Evolutionary conservation across 2,329 filamentous ascomycete species (phyloP).

Genomic region (Alternaria sp.): DNA sequence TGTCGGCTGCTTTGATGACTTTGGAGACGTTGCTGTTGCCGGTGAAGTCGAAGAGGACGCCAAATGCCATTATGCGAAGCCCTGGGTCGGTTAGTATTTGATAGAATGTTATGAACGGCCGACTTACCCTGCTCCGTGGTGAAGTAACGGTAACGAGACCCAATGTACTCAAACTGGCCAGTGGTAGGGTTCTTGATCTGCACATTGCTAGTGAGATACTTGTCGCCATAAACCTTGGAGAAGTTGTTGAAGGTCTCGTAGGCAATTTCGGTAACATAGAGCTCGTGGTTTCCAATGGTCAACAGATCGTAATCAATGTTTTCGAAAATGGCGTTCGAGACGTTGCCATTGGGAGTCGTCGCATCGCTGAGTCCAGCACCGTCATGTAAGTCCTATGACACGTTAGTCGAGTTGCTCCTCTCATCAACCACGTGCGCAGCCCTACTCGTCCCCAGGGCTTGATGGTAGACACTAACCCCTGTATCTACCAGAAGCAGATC

Average conservation of each 20-base stretch:
- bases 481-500: constrained; percentile 68
- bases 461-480: constrained; percentile 46
- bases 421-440: not conserved
- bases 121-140: constrained; percentile 53
- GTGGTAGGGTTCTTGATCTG: constrained; percentile 55
- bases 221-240: constrained; percentile 62
- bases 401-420: not conserved
- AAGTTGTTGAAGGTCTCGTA: constrained; percentile 68
- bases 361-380: constrained; percentile 68
- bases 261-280: constrained; percentile 67
- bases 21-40: constrained; percentile 68
- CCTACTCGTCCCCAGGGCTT: not conserved
- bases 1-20: constrained; percentile 61
- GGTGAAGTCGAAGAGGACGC: constrained; percentile 57
- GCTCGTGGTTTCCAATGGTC: constrained; percentile 68
- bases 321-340: constrained; percentile 61
- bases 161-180: constrained; percentile 54
- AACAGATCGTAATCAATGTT: constrained; percentile 61
- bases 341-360: constrained; percentile 62
- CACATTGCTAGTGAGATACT: constrained; percentile 62
- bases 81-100: too few relatives aligned
- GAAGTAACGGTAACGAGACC: constrained; percentile 58
- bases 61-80: constrained; percentile 60
- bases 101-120: too few relatives aligned
- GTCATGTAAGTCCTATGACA: constrained; percentile 65